Base-by-base conservation (phyloP, 78 protist species). In the Capsaspora owczarzaki region DNA sequence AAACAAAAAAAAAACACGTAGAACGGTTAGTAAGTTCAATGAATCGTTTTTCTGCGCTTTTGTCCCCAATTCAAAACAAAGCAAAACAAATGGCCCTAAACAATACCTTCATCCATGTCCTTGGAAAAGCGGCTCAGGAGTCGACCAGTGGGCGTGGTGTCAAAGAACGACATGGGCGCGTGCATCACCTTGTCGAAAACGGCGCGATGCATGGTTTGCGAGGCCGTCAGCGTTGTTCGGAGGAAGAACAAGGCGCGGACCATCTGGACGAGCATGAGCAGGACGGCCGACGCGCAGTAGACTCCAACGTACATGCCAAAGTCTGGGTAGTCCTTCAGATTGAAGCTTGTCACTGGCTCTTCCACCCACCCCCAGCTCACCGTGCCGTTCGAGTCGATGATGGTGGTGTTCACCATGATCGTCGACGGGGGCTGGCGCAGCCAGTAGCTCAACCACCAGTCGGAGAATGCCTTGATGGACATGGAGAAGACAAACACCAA, bases 141-240 rank as follows among this genome's bases (percentile, higher is more conserved):
- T 16, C 81, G 74, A 6, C 92, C 92, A 25, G 77, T 37, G 2
- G 92, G 87, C 29, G 81, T 89, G 8, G 63, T 35, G 77, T 84
- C 88, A 60, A 85, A 89, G 61, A 46, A 89, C 16, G 53, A 0
- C 75, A 79, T 69, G 23, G 85, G 89, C 38, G 84, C 87, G 29
- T 12, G 23, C 42, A 69, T n/a, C 10, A 63, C 56, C 3, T 37
- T 19, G 19, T 10, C 20, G 23, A 69, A 69, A 33, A 37, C n/a
- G 38, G 23, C 14, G 23, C 38, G 8, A n/a, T 69, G 76, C 44
- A 69, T 10, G 47, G 53, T 2, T 6, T 22, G 5, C 33, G 76
- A 37, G 6, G 76, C 14, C 38, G 38, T 23, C 4, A 69, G 44
- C 38, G 76, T 69, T 16, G 25, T 14, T 23, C 76, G 53, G 49